Evolutionary conservation across 768 basidiomycete genomes (phyloP), one percentile per base, ranked within the genome.

Genomic region (Filobasidium wieringae): DNA sequence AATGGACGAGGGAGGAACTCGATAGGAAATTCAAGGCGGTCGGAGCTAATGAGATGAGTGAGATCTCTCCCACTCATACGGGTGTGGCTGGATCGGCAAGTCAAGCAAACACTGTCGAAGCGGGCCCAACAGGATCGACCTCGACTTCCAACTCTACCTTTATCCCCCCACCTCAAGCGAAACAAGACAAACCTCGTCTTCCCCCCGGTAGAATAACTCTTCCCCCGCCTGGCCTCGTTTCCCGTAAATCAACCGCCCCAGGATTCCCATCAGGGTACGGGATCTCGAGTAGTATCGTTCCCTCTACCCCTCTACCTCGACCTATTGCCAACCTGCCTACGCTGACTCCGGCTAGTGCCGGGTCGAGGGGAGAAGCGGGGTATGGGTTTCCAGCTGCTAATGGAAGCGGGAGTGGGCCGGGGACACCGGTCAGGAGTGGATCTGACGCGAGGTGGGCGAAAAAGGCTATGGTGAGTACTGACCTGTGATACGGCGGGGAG

Each of bases 321-420:
- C 72, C 70, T 0, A 73, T 73, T 54, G 69, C 71, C 57, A 73
- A 73, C 43, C 58, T 73, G n/a, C 72, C 72, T 2, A 72, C 72
- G 0, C 34, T 73, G n/a, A 27, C 70, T 65, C n/a, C n/a, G n/a
- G 63, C 62, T 2, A 63, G 66, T 50, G 36, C 43, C 7, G 22
- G 37, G 5, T 15, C 41, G 34, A 24, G 47, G 5, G 34, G 57
- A 1, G 43, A n/a, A 24, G 34, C 29, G 14, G 50, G 51, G 2
- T 59, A 53, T 26, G 53, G 53, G 6, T 55, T 51, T 24, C 43
- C 49, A 22, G 22, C 22, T 22, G 17, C 43, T 12, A 22, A 11
- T 47, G 45, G 19, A 34, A 51, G 49, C 43, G 24, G 37, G 1
- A 40, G 47, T 40, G 54, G 22, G 19, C 27, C 39, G 17, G 58